Conservation (phyloP, 1,139 yeast species). For the Nakaseomyces bracarensis region DNA sequence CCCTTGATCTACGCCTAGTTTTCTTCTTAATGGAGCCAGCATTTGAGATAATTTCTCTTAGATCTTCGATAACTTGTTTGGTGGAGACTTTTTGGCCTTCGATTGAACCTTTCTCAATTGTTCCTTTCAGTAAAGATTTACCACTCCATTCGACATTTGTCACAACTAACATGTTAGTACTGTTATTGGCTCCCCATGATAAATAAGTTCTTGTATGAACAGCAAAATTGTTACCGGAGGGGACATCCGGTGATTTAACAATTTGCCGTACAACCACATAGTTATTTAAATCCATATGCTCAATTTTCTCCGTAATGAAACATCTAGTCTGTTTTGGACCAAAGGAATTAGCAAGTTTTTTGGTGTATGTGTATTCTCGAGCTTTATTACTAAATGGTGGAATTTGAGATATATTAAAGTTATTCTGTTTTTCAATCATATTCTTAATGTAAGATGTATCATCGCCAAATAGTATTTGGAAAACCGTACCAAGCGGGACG, state of each 20-base stretch:
- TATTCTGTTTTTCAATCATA: conserved; percentile 60
- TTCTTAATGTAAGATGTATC: conserved; percentile 52
- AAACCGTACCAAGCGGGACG: conserved; percentile 81
- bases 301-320: conserved; percentile 60
- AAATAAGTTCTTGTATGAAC: conserved; percentile 60
- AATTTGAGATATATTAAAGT: conserved; percentile 56
- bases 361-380: conserved; percentile 63
- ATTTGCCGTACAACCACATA: conserved; percentile 53
- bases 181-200: conserved; percentile 70
- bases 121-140: conserved; percentile 86
- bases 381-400: conserved; percentile 40
- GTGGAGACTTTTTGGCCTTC: conserved; percentile 81
- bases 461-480: conserved; percentile 60
- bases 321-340: conserved; percentile 96
- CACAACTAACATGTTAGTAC: conserved; percentile 53
- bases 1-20: conserved; percentile 29
- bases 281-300: conserved; percentile 52
- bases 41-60: conserved; percentile 42
- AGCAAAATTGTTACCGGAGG: conserved; percentile 77
- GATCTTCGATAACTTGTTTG: conserved; percentile 48
- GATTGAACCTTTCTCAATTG: conserved; percentile 83
- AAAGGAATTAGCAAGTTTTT: conserved; percentile 74
- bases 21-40: conserved; percentile 26
- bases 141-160: conserved; percentile 84
- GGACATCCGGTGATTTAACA: conserved; percentile 89